Percentiles rank a stretch among this genome's conserved stretches.
These are phyloP conservation scores for Stephania cephalantha DNA, from an alignment of 164 flowering plant genomes.

Conservation along the genomic window DNA sequence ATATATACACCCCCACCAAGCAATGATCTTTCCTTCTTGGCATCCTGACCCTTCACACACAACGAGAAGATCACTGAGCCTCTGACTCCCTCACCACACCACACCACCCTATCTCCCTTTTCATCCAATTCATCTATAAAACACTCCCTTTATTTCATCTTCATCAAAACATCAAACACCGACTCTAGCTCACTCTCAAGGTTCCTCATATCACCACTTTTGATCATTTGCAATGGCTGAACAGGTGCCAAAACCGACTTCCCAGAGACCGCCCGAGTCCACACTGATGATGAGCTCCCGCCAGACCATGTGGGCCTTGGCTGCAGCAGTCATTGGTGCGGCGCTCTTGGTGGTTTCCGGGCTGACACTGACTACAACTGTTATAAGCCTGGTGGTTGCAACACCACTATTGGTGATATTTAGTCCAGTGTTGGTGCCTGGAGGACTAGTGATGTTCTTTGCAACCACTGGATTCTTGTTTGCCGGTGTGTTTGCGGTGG, in stretches of 20 bases:
- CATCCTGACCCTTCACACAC: constrained; percentile 11
- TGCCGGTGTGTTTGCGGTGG: constrained; percentile 45
- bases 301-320: constrained; percentile 33
- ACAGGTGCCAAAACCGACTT: constrained; percentile 8
- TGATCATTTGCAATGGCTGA: not conserved
- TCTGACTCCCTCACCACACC: not conserved
- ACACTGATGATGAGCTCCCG: constrained; percentile 14
- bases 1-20: not conserved
- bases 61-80: constrained; percentile 3
- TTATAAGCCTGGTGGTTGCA: constrained; percentile 31
- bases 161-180: not conserved
- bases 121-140: not conserved
- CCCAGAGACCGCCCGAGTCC: constrained; percentile 16
- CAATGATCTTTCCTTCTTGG: not conserved
- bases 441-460: constrained; percentile 27
- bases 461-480: constrained; percentile 35
- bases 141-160: not conserved
- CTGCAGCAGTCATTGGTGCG: constrained; percentile 31
- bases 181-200: not conserved
- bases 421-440: constrained; percentile 54
- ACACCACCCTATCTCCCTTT: not conserved
- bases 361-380: constrained; percentile 40
- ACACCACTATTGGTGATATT: constrained; percentile 45
- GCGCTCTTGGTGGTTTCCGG: constrained; percentile 34
- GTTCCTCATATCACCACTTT: not conserved